Evolutionary conservation across 2,329 filamentous ascomycete genomes (phyloP), one percentile per base, ranked within the genome.

Genomic region (Colletotrichum chlorophyti): DNA sequence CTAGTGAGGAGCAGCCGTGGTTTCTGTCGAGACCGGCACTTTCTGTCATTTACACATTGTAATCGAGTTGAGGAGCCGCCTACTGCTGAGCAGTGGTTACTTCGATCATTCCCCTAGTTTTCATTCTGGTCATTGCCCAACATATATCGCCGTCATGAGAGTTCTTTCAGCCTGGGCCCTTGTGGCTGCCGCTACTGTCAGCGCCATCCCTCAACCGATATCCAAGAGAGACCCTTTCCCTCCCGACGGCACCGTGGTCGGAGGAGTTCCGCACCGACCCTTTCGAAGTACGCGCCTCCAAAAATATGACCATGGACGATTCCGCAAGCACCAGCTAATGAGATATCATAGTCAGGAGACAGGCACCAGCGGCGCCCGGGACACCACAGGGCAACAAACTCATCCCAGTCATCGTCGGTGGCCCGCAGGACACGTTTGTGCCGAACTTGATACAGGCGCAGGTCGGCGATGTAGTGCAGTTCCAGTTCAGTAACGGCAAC

Each of bases 401-500:
- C 29, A 60, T 70, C 27, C 68, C 74, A 3, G 74, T 76, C 6
- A 66, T 76, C 1, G 73, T 76, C 1, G 74, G 74, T 6, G 73
- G 73, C 11, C 31, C 66, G 5, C 73, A 76, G 49, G 70, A 71
- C 45, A 68, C 69, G 1, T 76, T 75, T 38, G 68, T 75, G 2
- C 74, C 74, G 1, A 77, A 77, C 43, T 51, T 66, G 4, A 62
- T 77, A 11, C 58, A 50, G 19, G 74, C 73, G 1, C 62, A 67
- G 0, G 65, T 70, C 1, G 74, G 74, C 29, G 75, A 78, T n/a
- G 65, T 74, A 9, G 67, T 79, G 2, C 69, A 74, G 46, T 79
- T 78, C 61, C 75, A 78, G 49, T 79, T 79, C 66, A 75, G 72
- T 54, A 71, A 69, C 21, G 72, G 74, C 5, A 79, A 78, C 48